A percentile compares a stretch with the other conserved stretches of the same genome.
Conservation (phyloP, 2,329 filamentous ascomycete species). For the Aspergillus caelatus region DNA sequence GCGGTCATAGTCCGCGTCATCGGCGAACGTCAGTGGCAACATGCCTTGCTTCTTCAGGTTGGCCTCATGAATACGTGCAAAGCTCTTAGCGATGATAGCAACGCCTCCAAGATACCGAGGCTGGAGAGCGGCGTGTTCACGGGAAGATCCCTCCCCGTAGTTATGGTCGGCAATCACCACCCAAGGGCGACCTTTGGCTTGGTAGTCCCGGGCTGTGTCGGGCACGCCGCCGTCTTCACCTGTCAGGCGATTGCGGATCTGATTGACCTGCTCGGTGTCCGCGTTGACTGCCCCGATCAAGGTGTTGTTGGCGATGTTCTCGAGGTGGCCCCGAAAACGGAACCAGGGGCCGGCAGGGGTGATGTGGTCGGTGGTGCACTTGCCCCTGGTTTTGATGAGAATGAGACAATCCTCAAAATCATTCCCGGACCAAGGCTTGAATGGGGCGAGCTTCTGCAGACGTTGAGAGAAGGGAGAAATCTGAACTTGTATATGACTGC, state of each 20-base stretch:
- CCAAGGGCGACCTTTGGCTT: constrained; percentile 94
- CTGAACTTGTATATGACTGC: constrained; percentile 67
- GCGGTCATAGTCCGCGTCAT: constrained; percentile 78
- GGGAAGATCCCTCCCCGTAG: constrained; percentile 96
- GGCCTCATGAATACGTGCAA: constrained; percentile 98
- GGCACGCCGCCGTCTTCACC: constrained; percentile 86
- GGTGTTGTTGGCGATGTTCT: constrained; percentile 99
- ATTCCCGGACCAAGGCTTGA: constrained; percentile 88
- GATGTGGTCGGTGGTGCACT: no score
- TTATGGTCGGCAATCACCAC: constrained; percentile 99
- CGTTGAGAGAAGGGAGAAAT: constrained; percentile 90
- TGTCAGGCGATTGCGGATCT: constrained; percentile 87
- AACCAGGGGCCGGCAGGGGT: constrained; percentile 61
- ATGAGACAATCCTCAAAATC: constrained; percentile 83
- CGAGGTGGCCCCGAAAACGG: constrained; percentile 97
- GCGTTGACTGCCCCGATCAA: constrained; percentile 96
- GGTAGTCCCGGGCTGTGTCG: constrained; percentile 95
- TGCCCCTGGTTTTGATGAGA: constrained; percentile 84
- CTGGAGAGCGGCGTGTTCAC: constrained; percentile 94
- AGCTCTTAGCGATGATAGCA: constrained; percentile 89
- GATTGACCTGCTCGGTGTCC: constrained; percentile 96
- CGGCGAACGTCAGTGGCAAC: constrained; percentile 89
- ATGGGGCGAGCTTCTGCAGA: constrained; percentile 87
- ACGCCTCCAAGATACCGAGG: constrained; percentile 91
- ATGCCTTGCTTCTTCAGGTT: constrained; percentile 99